A percentile compares a stretch with the other conserved stretches of the same genome.
phyloP scores from a whole-genome alignment of 495 filamentous ascomycete genomes.

The Pseudevernia furfuracea region DNA sequence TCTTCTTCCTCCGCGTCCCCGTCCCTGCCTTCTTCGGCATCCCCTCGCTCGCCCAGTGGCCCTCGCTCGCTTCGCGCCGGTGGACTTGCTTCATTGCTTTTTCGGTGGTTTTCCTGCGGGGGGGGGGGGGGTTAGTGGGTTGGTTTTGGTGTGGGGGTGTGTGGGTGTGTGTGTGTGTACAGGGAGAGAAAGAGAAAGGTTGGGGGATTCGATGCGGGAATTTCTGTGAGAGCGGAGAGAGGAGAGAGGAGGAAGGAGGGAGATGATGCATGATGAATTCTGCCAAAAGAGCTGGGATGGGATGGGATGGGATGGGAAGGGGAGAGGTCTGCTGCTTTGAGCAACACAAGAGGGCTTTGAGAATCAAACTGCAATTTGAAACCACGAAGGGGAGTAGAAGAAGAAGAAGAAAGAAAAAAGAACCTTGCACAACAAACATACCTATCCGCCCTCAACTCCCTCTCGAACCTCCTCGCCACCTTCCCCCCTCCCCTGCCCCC shows the following conservation, averaged over 20 bases:
- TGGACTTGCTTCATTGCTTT: background rate
- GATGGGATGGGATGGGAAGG: background rate
- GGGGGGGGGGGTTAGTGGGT: background rate
- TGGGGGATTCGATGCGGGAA: too few relatives aligned
- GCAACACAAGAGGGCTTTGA: too few relatives aligned
- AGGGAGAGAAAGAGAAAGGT: too few relatives aligned
- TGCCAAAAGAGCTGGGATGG: too few relatives aligned
- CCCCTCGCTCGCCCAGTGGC: constrained; percentile 1
- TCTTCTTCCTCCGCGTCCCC: background rate
- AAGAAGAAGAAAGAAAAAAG: background rate
- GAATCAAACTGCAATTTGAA: too few relatives aligned
- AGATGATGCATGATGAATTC: too few relatives aligned
- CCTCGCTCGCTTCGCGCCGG: background rate
- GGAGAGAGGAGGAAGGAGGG: too few relatives aligned
- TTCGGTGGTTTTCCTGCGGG: background rate
- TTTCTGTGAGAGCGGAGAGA: too few relatives aligned
- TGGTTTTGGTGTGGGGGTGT: background rate
- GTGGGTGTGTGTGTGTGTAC: too few relatives aligned
- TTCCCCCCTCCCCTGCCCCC: background rate
- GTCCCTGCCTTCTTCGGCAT: background rate
- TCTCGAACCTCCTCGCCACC: constrained; percentile 6
- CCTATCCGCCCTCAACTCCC: constrained; percentile 6
- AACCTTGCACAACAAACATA: background rate
- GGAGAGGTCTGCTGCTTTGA: too few relatives aligned
- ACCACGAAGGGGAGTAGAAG: too few relatives aligned